Evolutionary conservation across 2,329 filamentous ascomycete species (phyloP).

Genomic region (Nemania sp.): DNA sequence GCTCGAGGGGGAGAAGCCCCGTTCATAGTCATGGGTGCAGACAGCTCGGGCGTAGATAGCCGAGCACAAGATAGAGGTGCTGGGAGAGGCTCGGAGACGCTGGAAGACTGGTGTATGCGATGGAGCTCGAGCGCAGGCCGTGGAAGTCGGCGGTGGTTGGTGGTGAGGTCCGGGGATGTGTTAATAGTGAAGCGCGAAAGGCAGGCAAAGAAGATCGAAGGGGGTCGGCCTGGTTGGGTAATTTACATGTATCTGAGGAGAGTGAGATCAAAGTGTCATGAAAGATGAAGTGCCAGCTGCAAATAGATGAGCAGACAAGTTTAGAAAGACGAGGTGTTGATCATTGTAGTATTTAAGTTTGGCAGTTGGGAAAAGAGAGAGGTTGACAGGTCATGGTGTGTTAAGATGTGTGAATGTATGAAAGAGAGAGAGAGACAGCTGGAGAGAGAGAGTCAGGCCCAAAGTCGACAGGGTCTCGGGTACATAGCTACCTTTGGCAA

Average conservation of each 20-base stretch:
- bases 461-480: neutral
- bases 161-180: conserved; percentile 8
- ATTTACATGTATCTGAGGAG: neutral
- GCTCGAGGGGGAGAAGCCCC: conserved; percentile 34
- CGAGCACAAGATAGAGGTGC: neutral
- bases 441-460: neutral
- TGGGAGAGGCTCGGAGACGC: neutral
- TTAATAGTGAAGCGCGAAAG: too few relatives aligned
- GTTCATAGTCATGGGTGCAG: conserved; percentile 37
- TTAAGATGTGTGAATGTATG: neutral
- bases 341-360: conserved; percentile 4
- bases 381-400: neutral
- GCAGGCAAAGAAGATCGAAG: too few relatives aligned
- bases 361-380: neutral
- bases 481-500: neutral
- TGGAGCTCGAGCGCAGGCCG: neutral
- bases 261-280: neutral
- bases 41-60: neutral
- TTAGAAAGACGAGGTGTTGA: conserved; percentile 5
- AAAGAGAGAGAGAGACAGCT: neutral
- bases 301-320: neutral
- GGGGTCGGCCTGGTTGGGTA: neutral
- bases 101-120: conserved; percentile 1
- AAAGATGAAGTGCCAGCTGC: neutral
- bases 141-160: conserved; percentile 1